phyloP scores from a whole-genome alignment of 1,139 yeast species.

The Pichia sorboxylosa region DNA sequence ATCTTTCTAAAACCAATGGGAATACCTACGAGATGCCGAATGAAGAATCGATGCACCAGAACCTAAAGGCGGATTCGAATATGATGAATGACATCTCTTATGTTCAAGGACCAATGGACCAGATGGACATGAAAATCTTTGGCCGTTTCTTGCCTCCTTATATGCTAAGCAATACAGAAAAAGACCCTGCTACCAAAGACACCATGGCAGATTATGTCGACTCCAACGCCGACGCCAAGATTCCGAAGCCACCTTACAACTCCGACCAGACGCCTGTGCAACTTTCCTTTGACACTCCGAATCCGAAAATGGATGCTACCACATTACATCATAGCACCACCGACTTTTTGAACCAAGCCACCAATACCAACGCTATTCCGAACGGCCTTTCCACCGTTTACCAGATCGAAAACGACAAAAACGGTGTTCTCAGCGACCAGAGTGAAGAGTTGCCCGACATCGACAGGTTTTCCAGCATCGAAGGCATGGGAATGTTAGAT shows the following conservation, averaged over 20 bases:
- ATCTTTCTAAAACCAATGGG: not conserved
- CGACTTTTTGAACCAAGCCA: slow-evolving; percentile 14
- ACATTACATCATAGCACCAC: slow-evolving; percentile 1
- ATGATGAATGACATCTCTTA: slow-evolving; percentile 27
- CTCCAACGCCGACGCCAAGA: not conserved
- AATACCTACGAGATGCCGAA: not conserved
- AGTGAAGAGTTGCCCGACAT: slow-evolving; percentile 1
- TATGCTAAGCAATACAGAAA: slow-evolving; percentile 33
- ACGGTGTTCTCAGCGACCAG: too few relatives aligned
- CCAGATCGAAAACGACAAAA: slow-evolving; percentile 16
- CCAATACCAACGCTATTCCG: slow-evolving; percentile 16
- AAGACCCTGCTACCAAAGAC: not conserved
- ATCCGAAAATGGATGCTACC: not conserved
- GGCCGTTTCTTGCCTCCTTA: slow-evolving; percentile 78
- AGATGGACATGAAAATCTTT: slow-evolving; percentile 70
- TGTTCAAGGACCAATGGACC: slow-evolving; percentile 75
- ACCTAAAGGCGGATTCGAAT: slow-evolving; percentile 1
- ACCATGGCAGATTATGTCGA: not conserved
- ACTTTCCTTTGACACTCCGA: not conserved
- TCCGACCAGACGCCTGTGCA: not conserved
- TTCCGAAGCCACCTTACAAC: not conserved
- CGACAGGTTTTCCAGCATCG: slow-evolving; percentile 5
- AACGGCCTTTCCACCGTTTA: slow-evolving; percentile 23
- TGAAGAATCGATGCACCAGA: not conserved
- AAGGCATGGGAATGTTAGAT: slow-evolving; percentile 9